Base-by-base conservation (phyloP, 805 yeast genomes). In the Helenozyma rhizophorensis region DNA sequence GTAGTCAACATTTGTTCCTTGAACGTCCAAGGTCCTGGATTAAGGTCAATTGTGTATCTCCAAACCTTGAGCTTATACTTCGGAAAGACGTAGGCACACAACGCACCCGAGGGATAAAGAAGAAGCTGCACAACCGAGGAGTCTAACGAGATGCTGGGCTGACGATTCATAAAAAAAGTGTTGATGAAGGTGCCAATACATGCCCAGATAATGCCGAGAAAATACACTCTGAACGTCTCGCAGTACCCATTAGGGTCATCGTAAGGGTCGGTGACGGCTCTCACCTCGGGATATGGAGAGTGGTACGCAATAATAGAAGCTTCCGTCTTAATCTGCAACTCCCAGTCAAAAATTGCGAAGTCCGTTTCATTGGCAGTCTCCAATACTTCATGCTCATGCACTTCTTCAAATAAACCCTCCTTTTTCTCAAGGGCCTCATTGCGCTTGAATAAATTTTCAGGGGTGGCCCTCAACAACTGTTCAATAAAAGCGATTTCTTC, bases 1-100 rank as follows among this genome's bases (percentile, higher is more conserved):
- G 85, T 74, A 1, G 80, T 63, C 37, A 80, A 65, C 78, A 78
- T 76, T 52, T 80, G 86, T 46, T 79, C 85, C 49, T 79, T 79
- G 41, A 54, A 62, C 18, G 66, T 59, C 80, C 83, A 80, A 9
- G 81, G 80, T 8, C 84, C 82, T 3, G 80, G 81, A 51, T 76
- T 76, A 33, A 78, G 51, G 7, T 42, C 47, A 66, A 61, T 37
- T 56, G 47, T 42, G 65, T 59, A 18, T 48, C 58, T 31, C 77
- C 46, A 47, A 24, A 51, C 40, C 28, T 30, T 51, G 37, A 52
- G 39, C 22, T 39, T 38, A 48, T 45, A 61, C 30, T 68, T 62
- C 18, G 81, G 80, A 17, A 74, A 34, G 28, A 59, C 56, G 21
- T 42, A 48, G 28, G 62, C 68, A 52, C 65, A 56, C 1, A 64